Evolutionary conservation across 495 filamentous ascomycete species (phyloP).

Genomic region (Penicillium paradoxum): DNA sequence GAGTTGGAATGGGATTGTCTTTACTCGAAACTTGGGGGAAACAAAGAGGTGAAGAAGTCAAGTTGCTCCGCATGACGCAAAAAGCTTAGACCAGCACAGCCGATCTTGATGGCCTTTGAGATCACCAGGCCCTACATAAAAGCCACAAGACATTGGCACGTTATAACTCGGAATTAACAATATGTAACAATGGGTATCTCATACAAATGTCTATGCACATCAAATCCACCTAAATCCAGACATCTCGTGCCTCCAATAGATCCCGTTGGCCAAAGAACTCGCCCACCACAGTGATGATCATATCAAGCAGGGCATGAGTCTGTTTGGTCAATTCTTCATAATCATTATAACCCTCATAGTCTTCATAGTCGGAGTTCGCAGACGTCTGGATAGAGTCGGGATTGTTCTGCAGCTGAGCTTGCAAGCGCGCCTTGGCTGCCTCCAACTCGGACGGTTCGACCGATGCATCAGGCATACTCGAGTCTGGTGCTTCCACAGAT

Average conservation of each 20-base stretch:
- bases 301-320: constrained; percentile 63
- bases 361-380: neutral
- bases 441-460: constrained; percentile 37
- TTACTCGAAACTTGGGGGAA: neutral
- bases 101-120: neutral
- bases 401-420: constrained; percentile 39
- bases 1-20: neutral
- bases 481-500: constrained; percentile 12
- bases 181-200: constrained; percentile 17
- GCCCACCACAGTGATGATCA: constrained; percentile 85
- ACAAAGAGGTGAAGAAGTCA: neutral
- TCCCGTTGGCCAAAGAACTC: constrained; percentile 91
- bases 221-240: constrained; percentile 29
- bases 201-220: neutral
- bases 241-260: constrained; percentile 64
- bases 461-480: constrained; percentile 22
- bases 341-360: neutral
- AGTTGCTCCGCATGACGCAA: constrained; percentile 13
- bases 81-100: constrained; percentile 9
- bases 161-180: neutral
- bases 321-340: constrained; percentile 22
- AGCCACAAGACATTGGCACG: neutral
- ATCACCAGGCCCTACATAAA: constrained; percentile 1
- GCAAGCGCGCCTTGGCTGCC: constrained; percentile 54
- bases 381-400: constrained; percentile 6